Evolutionary conservation across 805 yeast species (phyloP), one percentile per base, ranked within the genome.

Genomic region (Pichia ethanolica): DNA sequence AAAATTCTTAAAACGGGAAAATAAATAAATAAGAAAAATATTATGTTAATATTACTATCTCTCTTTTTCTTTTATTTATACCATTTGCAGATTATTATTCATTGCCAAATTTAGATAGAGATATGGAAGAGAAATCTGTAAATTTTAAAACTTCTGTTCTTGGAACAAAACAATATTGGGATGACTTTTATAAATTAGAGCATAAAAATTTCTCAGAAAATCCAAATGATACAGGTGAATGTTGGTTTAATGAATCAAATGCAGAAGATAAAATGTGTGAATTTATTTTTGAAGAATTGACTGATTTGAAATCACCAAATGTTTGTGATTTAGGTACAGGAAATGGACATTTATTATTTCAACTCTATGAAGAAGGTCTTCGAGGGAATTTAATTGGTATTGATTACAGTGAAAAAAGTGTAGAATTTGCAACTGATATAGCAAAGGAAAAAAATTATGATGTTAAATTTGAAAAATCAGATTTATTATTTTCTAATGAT

Each of bases 241-340:
- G 90, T 64, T 93, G 99, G 99, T 93, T 93, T 66, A 82, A 86
- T 56, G 99, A 93, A 60, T 83, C 86, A n/a, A 89, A 85, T 59
- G 98, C 99, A 0, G 98, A 91, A 61, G 74, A 73, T 51, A 84
- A 81, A 61, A 84, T 93, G 81, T 74, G 86, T n/a, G 79, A 79
- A 44, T 90, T 84, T 59, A 63, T 91, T 7, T 67, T 73, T 14
- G 45, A 47, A 3, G 64, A 62, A 2, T 32, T 49, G 11, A 9
- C 35, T 3, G 11, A 44, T 14, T 13, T 37, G 3, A 45, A 41
- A 10, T 54, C 61, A 1, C 59, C 75, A 1, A 65, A 67, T 1
- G 72, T 90, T 45, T 67, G 86, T 25, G 99, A 91, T 65, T 70
- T 93, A 37, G 99, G 99, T 1, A 90, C 99, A 0, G 99, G 99